Conservation (phyloP, 2,329 filamentous ascomycete genomes). For the Colletotrichum paranaense region DNA sequence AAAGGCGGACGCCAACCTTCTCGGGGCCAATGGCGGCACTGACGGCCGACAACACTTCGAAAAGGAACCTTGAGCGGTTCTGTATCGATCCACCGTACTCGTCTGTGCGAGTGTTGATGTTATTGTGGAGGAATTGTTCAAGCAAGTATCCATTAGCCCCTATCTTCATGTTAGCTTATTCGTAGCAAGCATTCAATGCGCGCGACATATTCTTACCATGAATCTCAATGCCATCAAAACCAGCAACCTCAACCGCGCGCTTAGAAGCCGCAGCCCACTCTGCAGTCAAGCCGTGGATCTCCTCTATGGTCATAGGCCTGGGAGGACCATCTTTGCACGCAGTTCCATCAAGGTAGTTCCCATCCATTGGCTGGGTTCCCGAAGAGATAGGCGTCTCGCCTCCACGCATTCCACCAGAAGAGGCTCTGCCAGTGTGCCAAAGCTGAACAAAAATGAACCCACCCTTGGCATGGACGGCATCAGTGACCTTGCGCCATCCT, state of each 20-base stretch:
- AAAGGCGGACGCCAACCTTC: slow-evolving; percentile 65
- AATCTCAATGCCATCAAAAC: slow-evolving; percentile 77
- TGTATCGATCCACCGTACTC: slow-evolving; percentile 63
- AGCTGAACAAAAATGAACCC: slow-evolving; percentile 72
- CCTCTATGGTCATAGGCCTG: slow-evolving; percentile 70
- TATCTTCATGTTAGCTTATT: not conserved
- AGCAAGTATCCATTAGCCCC: slow-evolving; percentile 70
- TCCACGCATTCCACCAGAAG: slow-evolving; percentile 38
- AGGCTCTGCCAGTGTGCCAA: slow-evolving; percentile 68
- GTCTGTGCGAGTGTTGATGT: slow-evolving; percentile 62
- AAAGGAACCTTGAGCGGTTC: slow-evolving; percentile 62
- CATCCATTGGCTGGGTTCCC: slow-evolving; percentile 52
- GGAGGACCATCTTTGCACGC: slow-evolving; percentile 56
- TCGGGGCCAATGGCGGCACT: slow-evolving; percentile 59
- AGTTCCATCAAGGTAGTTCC: slow-evolving; percentile 38
- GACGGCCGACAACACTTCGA: slow-evolving; percentile 57
- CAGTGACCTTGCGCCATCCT: slow-evolving; percentile 70
- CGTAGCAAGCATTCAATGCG: not conserved
- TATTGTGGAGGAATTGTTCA: slow-evolving; percentile 68
- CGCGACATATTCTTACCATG: slow-evolving; percentile 45
- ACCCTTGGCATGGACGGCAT: slow-evolving; percentile 72
- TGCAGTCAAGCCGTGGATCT: slow-evolving; percentile 71
- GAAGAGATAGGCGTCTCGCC: slow-evolving; percentile 42
- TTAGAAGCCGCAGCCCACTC: slow-evolving; percentile 65
- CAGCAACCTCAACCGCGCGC: slow-evolving; percentile 66